Percentiles rank a stretch among this genome's conserved stretches.
phyloP scores from a whole-genome alignment of 768 basidiomycete species.

The Boletus speciosus region DNA sequence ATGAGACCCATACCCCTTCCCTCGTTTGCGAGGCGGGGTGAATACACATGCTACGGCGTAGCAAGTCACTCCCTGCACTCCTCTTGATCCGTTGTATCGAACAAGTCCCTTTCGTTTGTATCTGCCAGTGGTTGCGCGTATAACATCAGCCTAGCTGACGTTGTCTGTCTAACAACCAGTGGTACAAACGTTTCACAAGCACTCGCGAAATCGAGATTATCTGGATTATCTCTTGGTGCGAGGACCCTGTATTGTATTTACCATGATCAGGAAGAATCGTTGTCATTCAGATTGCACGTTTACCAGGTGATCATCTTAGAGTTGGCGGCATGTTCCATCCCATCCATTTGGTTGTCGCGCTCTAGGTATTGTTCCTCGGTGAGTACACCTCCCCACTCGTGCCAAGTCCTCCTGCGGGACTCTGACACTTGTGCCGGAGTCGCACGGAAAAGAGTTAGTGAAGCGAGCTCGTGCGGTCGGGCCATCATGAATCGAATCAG shows the following conservation, averaged over 20 bases:
- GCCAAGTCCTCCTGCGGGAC: constrained; percentile 37
- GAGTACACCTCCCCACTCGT: constrained; percentile 43
- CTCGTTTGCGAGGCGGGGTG: constrained; percentile 45
- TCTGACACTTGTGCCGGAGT: constrained; percentile 43
- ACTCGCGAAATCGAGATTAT: constrained; percentile 12
- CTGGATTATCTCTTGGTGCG: constrained; percentile 47
- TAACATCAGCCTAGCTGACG: not conserved
- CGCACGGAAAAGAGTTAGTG: constrained; percentile 42
- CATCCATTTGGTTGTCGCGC: constrained; percentile 39
- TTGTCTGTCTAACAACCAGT: not conserved
- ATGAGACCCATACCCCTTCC: constrained; percentile 53
- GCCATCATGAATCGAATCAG: not conserved
- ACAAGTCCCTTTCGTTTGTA: constrained; percentile 30
- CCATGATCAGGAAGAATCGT: not conserved
- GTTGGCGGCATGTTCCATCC: constrained; percentile 41
- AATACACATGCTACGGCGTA: constrained; percentile 57
- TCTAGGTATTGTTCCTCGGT: constrained; percentile 44
- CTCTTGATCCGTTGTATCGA: constrained; percentile 21
- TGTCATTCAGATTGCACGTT: not conserved
- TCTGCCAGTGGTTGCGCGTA: constrained; percentile 11
- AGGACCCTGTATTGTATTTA: constrained; percentile 41
- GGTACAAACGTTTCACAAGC: constrained; percentile 3
- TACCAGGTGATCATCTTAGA: constrained; percentile 52
- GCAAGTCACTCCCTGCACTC: constrained; percentile 35
- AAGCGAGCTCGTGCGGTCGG: not conserved